These are phyloP conservation scores for Eucalyptus guilfoylei DNA, from an alignment of 345 rosid species.

Conservation along the genomic window DNA sequence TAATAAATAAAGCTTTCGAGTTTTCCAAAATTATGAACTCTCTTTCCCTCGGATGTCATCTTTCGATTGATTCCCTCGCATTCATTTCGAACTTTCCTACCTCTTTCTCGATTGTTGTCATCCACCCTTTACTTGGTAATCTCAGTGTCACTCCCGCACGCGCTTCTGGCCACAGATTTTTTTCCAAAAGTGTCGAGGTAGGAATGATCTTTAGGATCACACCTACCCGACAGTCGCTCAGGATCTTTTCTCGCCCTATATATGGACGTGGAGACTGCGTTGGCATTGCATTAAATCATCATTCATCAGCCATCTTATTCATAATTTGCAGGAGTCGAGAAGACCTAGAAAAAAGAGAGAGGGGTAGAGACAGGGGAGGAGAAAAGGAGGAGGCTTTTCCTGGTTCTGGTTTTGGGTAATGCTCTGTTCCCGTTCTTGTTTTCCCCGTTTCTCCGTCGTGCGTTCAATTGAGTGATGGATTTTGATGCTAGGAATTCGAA, in stretches of 20 bases:
- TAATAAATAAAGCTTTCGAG: not conserved
- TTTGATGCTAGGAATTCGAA: too few relatives aligned
- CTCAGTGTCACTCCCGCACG: not conserved
- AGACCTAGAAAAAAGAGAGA: not conserved
- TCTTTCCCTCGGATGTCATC: not conserved
- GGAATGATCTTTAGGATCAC: not conserved
- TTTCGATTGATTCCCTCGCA: not conserved
- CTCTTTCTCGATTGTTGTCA: not conserved
- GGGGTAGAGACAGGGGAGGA: not conserved
- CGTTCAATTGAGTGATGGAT: too few relatives aligned
- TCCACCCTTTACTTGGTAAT: not conserved
- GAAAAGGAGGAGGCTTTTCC: not conserved
- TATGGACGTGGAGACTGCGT: not conserved
- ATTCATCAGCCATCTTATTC: not conserved
- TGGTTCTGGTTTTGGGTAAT: not conserved
- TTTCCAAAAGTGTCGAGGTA: not conserved
- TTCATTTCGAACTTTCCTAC: not conserved
- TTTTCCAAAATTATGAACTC: not conserved
- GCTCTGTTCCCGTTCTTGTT: too few relatives aligned
- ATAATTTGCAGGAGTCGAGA: not conserved
- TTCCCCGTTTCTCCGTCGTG: too few relatives aligned
- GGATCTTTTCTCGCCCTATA: not conserved
- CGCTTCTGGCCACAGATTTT: not conserved
- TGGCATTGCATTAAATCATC: not conserved
- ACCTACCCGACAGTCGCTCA: not conserved